These are phyloP conservation scores for Bruguiera gymnorhiza DNA, from an alignment of 345 rosid species.

Conservation along the genomic window DNA sequence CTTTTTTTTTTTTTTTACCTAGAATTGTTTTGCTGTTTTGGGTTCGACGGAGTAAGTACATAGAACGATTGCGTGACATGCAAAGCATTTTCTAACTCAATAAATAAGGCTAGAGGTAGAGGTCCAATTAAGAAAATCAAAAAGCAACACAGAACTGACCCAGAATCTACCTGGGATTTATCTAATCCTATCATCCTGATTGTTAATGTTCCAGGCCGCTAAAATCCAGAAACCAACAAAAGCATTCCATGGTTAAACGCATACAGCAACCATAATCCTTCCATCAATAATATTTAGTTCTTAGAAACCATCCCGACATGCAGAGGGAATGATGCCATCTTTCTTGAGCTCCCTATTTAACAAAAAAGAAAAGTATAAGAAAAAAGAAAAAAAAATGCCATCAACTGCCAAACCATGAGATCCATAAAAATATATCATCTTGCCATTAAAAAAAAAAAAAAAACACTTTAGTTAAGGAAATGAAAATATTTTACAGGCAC, in stretches of 20 bases:
- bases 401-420: too few relatives aligned
- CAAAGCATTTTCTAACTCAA: too few relatives aligned
- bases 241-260: slow-evolving; percentile 32
- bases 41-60: too few relatives aligned
- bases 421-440: too few relatives aligned
- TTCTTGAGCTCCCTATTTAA: background rate
- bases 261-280: slow-evolving; percentile 24
- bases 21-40: too few relatives aligned
- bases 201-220: slow-evolving; percentile 25
- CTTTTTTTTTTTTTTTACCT: too few relatives aligned
- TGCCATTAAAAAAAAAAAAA: too few relatives aligned
- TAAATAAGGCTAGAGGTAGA: background rate
- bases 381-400: too few relatives aligned
- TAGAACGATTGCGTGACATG: too few relatives aligned
- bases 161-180: slow-evolving; percentile 23
- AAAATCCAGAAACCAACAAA: slow-evolving; percentile 31
- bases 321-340: slow-evolving; percentile 12
- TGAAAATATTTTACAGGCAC: background rate
- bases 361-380: too few relatives aligned
- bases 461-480: background rate
- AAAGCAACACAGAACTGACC: slow-evolving; percentile 24
- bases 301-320: slow-evolving; percentile 7
- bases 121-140: slow-evolving; percentile 20
- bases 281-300: slow-evolving; percentile 26
- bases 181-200: slow-evolving; percentile 32